These are phyloP conservation scores for Malassezia globosa DNA, from an alignment of 1,284 basidiomycete species.

Conservation along the genomic window DNA sequence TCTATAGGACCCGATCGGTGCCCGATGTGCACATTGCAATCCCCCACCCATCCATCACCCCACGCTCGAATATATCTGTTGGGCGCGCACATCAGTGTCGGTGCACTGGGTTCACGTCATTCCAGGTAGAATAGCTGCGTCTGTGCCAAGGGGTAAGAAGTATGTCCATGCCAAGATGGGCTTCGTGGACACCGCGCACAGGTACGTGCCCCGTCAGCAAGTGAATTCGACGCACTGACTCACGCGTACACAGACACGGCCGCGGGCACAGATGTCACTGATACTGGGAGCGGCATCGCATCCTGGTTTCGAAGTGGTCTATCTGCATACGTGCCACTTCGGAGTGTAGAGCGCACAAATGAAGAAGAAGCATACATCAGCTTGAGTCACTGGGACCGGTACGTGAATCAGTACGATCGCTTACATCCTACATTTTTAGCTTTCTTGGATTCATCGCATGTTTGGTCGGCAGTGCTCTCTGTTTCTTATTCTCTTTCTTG, in stretches of 20 bases:
- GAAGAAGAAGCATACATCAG: slow-evolving; percentile 84
- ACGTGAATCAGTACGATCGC: slow-evolving; percentile 4
- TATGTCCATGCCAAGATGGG: background rate
- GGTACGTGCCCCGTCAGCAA: no score
- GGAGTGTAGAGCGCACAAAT: slow-evolving; percentile 68
- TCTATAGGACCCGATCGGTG: no score
- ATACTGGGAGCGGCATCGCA: slow-evolving; percentile 3
- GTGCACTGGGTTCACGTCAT: no score
- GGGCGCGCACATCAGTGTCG: no score
- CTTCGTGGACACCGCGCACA: slow-evolving; percentile 1
- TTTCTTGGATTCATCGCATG: slow-evolving; percentile 88
- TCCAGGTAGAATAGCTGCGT: no score
- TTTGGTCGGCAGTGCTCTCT: slow-evolving; percentile 75
- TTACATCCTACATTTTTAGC: no score
- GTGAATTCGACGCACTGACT: background rate
- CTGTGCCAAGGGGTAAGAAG: no score
- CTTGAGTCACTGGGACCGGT: slow-evolving; percentile 44
- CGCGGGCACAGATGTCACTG: slow-evolving; percentile 1
- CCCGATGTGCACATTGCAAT: no score
- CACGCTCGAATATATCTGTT: no score
- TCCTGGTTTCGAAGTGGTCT: slow-evolving; percentile 52
- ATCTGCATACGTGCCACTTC: slow-evolving; percentile 70
- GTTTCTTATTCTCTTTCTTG: slow-evolving; percentile 88
- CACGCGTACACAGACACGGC: background rate
- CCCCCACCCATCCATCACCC: no score